Evolutionary conservation across 768 basidiomycete genomes (phyloP).

Genomic region (Panaeolus cyanescens): DNA sequence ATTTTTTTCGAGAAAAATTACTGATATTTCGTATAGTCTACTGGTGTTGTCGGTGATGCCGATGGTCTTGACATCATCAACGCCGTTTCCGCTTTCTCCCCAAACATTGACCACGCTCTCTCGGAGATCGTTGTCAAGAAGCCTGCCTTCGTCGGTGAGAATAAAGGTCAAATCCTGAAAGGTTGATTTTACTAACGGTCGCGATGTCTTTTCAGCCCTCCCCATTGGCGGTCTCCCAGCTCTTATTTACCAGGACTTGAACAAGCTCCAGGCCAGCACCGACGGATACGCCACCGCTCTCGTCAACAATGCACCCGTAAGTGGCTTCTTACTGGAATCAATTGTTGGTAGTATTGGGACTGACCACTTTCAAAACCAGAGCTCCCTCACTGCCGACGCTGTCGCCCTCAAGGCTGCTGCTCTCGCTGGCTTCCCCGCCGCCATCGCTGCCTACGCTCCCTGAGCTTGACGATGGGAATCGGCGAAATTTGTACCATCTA

Average conservation of each 20-base stretch:
- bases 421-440: neutral
- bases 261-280: slow-evolving; percentile 19
- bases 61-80: slow-evolving; percentile 26
- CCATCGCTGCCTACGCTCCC: slow-evolving; percentile 1
- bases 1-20: neutral
- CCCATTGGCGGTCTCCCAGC: slow-evolving; percentile 29
- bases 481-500: too few relatives aligned
- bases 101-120: slow-evolving; percentile 25
- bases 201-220: slow-evolving; percentile 10
- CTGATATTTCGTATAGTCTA: slow-evolving; percentile 8
- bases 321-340: slow-evolving; percentile 36
- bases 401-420: neutral
- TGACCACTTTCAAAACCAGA: neutral
- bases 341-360: slow-evolving; percentile 1
- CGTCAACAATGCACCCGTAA: slow-evolving; percentile 27
- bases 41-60: slow-evolving; percentile 22
- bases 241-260: slow-evolving; percentile 28
- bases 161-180: neutral
- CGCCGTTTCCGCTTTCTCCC: slow-evolving; percentile 23
- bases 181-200: neutral
- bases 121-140: slow-evolving; percentile 23
- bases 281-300: slow-evolving; percentile 21
- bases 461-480: too few relatives aligned
- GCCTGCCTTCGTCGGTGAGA: slow-evolving; percentile 18
- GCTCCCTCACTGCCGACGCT: neutral